Percentiles rank a stretch among this genome's conserved stretches.
These are phyloP conservation scores for Aureobasidium vineae DNA, from an alignment of 2,329 filamentous ascomycete species.

Conservation along the genomic window DNA sequence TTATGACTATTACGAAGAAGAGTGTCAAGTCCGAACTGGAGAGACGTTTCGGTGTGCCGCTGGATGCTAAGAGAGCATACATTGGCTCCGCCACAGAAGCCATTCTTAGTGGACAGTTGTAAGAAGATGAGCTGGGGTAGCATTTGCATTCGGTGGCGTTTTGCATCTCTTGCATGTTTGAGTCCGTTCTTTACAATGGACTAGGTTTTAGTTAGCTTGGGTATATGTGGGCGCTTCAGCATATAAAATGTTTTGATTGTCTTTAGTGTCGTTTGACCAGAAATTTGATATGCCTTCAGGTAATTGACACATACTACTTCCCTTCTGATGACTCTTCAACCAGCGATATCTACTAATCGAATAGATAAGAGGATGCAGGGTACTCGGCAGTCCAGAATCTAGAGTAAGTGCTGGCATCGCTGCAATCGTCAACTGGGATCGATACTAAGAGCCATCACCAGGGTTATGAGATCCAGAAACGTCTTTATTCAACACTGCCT, in stretches of 20 bases:
- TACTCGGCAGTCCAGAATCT: conserved; percentile 3
- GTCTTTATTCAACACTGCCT: conserved; percentile 5
- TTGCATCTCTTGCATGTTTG: conserved; percentile 6
- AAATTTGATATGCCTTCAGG: background rate
- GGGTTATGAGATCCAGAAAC: background rate
- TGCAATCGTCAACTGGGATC: background rate
- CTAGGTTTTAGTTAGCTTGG: conserved; percentile 12
- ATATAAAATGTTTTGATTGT: conserved; percentile 17
- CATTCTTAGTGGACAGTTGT: conserved; percentile 44
- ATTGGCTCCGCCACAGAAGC: conserved; percentile 58
- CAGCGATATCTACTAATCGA: background rate
- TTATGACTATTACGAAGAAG: conserved; percentile 99
- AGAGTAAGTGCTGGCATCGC: background rate
- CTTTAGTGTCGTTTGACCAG: background rate
- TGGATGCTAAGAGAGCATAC: conserved; percentile 87
- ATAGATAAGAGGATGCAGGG: background rate
- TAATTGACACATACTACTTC: background rate
- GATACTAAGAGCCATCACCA: conserved; percentile 12
- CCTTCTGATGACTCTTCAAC: background rate
- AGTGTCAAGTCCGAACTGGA: conserved; percentile 93
- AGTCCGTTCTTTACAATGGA: background rate
- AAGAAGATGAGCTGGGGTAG: conserved; percentile 15
- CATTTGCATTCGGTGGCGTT: conserved; percentile 21
- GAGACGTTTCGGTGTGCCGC: conserved; percentile 77
- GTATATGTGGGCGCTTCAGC: background rate